Evolutionary conservation across 768 basidiomycete genomes (phyloP), one percentile per base, ranked within the genome.

Genomic region (Hericium coralloides): DNA sequence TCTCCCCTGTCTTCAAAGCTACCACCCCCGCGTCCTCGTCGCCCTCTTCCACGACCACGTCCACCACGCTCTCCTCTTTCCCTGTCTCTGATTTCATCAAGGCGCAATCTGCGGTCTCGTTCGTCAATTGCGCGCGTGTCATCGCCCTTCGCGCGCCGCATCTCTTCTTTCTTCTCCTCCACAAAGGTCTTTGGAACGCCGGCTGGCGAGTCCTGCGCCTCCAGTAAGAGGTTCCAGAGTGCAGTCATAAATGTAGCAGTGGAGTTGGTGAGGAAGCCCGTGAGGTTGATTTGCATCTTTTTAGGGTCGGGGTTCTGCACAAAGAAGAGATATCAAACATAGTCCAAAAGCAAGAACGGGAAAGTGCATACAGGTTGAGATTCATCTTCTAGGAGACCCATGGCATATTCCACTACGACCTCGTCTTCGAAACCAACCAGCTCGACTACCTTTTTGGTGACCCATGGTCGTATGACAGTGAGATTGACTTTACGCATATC

Each of bases 401-500:
- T 92, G 17, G 93, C 92, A 67, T 97, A 98, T 67, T 98, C 95
- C 26, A 98, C 85, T 43, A 98, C 87, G 45, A 99, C 86, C 68
- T 99, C 97, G 70, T 99, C 97, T 65, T 99, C 97, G 38, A 98
- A 84, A 2, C 95, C 92, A 45, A 94, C 83, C 20, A 97, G 79
- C 57, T 94, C 90, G 3, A 88, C 81, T 56, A 97, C 87, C 71
- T 91, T 89, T 77, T 92, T 93, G 14, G 91, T 89, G 59, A 98
- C 85, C 97, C 97, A 99, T 2, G 93, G 92, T 58, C 90, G 79
- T 67, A 99, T 89, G 63, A 98, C 93, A 17, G 80, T 76, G 59
- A 98, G 65, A 69, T 98, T 97, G 59, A 98, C 93, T 78, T 98
- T 95, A 38, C 91, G 83, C 82, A 95, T 88, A 69, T 98, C 95